Conservation (phyloP, 768 basidiomycete species). For the Pilatotrama ljubarskyi region DNA sequence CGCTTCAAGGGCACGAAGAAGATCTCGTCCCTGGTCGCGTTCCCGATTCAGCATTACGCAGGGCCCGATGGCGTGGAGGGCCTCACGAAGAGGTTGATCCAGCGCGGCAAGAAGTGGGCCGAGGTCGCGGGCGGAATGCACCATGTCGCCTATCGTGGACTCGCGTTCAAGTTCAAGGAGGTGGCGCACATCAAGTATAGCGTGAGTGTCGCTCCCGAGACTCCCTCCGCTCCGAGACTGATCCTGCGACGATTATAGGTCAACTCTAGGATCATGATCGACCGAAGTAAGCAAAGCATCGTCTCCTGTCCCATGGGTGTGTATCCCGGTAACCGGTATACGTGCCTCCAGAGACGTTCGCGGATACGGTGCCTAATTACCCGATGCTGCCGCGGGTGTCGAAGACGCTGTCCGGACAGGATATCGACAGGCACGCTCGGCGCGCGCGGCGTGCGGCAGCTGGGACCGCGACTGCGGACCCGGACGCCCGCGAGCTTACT, state of each 20-base stretch:
- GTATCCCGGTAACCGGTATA: neutral
- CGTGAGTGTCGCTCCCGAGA: slow-evolving; percentile 30
- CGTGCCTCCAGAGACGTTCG: slow-evolving; percentile 26
- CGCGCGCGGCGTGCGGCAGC: slow-evolving; percentile 12
- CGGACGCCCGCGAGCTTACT: slow-evolving; percentile 37
- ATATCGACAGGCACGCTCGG: slow-evolving; percentile 28
- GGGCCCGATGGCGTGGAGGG: slow-evolving; percentile 39
- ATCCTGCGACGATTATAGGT: slow-evolving; percentile 37
- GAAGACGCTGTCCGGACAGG: slow-evolving; percentile 26
- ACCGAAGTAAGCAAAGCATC: slow-evolving; percentile 43
- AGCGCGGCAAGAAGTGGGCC: slow-evolving; percentile 60
- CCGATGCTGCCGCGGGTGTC: slow-evolving; percentile 26
- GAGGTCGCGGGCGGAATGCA: slow-evolving; percentile 50
- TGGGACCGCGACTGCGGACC: neutral
- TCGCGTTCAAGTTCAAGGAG: slow-evolving; percentile 41
- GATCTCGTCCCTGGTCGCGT: slow-evolving; percentile 51
- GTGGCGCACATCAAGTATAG: slow-evolving; percentile 46
- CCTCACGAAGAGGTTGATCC: slow-evolving; percentile 40
- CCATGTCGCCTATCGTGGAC: slow-evolving; percentile 57
- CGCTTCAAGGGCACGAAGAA: slow-evolving; percentile 51
- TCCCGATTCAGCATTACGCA: slow-evolving; percentile 53
- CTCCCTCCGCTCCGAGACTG: neutral
- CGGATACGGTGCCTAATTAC: slow-evolving; percentile 30
- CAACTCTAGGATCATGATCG: slow-evolving; percentile 62
- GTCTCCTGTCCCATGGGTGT: neutral